Percentiles rank a stretch among this genome's conserved stretches.
These are phyloP conservation scores for Polychaeton citri DNA, from an alignment of 2,329 filamentous ascomycete genomes.

Conservation along the genomic window DNA sequence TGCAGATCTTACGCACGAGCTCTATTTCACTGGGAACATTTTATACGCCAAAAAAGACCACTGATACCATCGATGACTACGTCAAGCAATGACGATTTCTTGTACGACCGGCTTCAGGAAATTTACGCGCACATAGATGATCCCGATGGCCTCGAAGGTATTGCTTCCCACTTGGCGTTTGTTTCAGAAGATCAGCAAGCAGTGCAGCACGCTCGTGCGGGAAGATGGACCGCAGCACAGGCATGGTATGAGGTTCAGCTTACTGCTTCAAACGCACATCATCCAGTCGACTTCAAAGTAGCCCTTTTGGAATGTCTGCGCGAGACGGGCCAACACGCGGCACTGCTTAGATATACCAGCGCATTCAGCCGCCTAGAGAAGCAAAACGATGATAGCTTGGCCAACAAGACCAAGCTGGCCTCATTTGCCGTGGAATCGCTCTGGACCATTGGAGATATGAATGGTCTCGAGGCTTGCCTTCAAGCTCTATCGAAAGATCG, in stretches of 20 bases:
- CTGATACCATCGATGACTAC: slow-evolving; percentile 23
- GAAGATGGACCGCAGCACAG: slow-evolving; percentile 85
- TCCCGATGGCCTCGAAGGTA: slow-evolving; percentile 88
- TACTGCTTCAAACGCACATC: slow-evolving; percentile 51
- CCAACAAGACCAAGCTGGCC: slow-evolving; percentile 35
- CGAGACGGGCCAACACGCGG: slow-evolving; percentile 75
- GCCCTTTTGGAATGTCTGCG: slow-evolving; percentile 79
- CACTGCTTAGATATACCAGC: slow-evolving; percentile 71
- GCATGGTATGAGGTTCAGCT: slow-evolving; percentile 95
- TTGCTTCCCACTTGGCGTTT: slow-evolving; percentile 73
- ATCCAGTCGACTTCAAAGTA: slow-evolving; percentile 63
- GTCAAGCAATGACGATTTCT: slow-evolving; percentile 36
- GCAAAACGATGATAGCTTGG: neutral
- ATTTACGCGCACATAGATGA: slow-evolving; percentile 98
- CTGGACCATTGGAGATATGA: slow-evolving; percentile 79
- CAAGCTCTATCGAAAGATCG: slow-evolving; percentile 30
- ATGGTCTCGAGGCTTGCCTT: slow-evolving; percentile 53
- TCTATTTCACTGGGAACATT: slow-evolving; percentile 87
- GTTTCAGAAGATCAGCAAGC: slow-evolving; percentile 91
- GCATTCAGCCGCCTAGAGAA: slow-evolving; percentile 44
- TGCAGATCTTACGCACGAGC: slow-evolving; percentile 88
- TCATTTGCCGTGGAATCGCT: slow-evolving; percentile 83
- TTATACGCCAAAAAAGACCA: slow-evolving; percentile 48
- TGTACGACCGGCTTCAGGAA: slow-evolving; percentile 59
- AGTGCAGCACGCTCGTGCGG: slow-evolving; percentile 81